Evolutionary conservation across 352 stramenopile species (phyloP), one percentile per base, ranked within the genome.

Genomic region (Halophytophthora polymorphica): DNA sequence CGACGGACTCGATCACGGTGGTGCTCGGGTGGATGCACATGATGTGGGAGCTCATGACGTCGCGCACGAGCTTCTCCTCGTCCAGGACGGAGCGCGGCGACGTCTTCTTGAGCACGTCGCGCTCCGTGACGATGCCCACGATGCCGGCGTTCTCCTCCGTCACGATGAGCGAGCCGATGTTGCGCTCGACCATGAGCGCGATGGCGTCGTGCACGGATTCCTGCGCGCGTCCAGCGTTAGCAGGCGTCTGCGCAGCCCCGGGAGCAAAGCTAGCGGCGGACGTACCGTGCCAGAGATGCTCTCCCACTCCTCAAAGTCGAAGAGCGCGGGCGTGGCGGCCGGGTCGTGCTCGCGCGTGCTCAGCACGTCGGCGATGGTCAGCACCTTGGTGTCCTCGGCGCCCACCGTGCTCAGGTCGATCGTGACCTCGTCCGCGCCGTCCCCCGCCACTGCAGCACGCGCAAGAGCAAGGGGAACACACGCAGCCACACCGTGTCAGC

Each of bases 31-130:
- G 80, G 52, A 93, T 88, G 45, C 83, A 93, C 76, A 91, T 89
- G 57, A 93, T 90, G 47, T 91, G 83, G 1, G 80, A 82, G 29
- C 77, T 87, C 83, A 91, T 93, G 61, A 93, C 82, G 28, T 91
- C 74, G 47, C 80, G 77, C 35, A 93, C 81, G 6, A 70, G 53
- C 50, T 72, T 80, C 53, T 85, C 64, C 5, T 83, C 59, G 21
- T 48, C 60, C 13, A 68, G 59, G 21, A 84, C 68, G 25, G 67
- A 69, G 3, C 74, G 66, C 17, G 72, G 78, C 28, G 68, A 86
- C 17, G 72, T 79, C 68, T 93, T 93, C 35, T 82, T 86, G 22
- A 93, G 53, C 14, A 93, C 69, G 43, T 93, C 83, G 40, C 83
- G 74, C 69, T 93, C 83, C 3, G 83, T 93, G 15, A 93, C 77